Percentiles rank a stretch among this genome's conserved stretches.
These are phyloP conservation scores for Sugiyamaella xylanicola DNA, from an alignment of 1,139 yeast species.

Conservation along the genomic window DNA sequence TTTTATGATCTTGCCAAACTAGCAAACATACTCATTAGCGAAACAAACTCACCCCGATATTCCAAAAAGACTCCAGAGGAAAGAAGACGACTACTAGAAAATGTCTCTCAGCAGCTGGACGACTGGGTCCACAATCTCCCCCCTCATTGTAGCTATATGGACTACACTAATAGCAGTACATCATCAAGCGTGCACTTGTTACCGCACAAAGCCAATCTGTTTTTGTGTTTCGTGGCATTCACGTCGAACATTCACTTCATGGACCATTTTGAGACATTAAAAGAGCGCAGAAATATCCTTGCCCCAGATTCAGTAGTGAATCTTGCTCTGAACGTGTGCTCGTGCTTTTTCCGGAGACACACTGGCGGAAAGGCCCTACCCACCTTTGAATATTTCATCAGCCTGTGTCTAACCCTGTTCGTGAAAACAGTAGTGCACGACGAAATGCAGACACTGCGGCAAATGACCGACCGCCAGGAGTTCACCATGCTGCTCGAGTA, in stretches of 20 bases:
- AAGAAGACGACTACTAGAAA: slow-evolving; percentile 14
- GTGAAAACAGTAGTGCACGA: slow-evolving; percentile 21
- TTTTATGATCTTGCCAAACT: slow-evolving; percentile 22
- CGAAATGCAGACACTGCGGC: slow-evolving; percentile 13
- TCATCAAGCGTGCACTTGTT: slow-evolving; percentile 17
- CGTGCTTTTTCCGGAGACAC: slow-evolving; percentile 12
- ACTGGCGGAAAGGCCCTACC: slow-evolving; percentile 23
- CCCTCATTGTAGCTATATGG: slow-evolving; percentile 21
- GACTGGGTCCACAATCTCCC: slow-evolving; percentile 25
- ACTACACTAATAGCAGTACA: slow-evolving; percentile 8
- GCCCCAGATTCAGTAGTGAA: slow-evolving; percentile 19
- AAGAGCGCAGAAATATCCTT: slow-evolving; percentile 13
- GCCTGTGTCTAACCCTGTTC: slow-evolving; percentile 23
- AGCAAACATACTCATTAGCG: slow-evolving; percentile 24
- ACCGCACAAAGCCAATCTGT: slow-evolving; percentile 28
- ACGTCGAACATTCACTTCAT: slow-evolving; percentile 20
- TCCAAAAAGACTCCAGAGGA: slow-evolving; percentile 16
- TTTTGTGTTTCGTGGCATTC: slow-evolving; percentile 24
- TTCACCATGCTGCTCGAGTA: slow-evolving; percentile 23
- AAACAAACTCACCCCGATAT: slow-evolving; percentile 25
- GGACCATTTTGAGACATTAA: slow-evolving; percentile 16
- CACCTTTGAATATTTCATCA: slow-evolving; percentile 27
- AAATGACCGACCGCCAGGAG: slow-evolving; percentile 20
- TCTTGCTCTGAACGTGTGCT: slow-evolving; percentile 20
- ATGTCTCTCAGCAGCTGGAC: slow-evolving; percentile 19